Base-by-base conservation (phyloP, 495 filamentous ascomycete genomes). In the Lentithecium fluviatile region DNA sequence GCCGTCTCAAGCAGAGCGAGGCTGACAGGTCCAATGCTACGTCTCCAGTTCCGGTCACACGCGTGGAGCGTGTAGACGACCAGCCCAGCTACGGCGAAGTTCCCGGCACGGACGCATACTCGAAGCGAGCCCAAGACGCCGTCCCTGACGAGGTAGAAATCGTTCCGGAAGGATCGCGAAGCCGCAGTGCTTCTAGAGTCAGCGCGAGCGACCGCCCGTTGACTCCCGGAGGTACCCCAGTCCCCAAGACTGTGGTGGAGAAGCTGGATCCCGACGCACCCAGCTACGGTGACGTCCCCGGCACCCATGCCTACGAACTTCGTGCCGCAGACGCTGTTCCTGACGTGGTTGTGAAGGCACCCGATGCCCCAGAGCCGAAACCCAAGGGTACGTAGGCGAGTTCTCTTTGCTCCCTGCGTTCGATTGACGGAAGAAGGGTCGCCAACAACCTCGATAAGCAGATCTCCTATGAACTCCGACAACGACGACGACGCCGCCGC, bases 201-300 rank as follows among this genome's bases (percentile, higher is more conserved):
- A 60, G 58, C 25, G 36, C 58, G 0, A 70, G 69, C 11, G 74
- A 75, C 51, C 69, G 73, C 45, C 71, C 78, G 24, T 57, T 69
- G 37, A 80, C 81, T 50, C 82, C 81, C 52, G 76, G 79, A 61
- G 78, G 79, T 56, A 74, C 78, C 13, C 84, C 88, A 29, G 85
- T 95, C 64, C 91, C 91, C n/a, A 82, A 76, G 56, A 95, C 87
- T 13, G 78, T 92, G 47, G 88, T 96, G 24, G 90, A 95, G 74
- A 90, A 87, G 75, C 81, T 95, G 46, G 85, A 88, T 58, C 77
- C 79, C 11, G 73, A 77, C 32, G 70, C 75, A 26, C 83, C 85
- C 73, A 88, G 88, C 64, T 81, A 95, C 74, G 92, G 93, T 19
- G 92, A 96, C 65, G 81, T 95, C 20, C 91, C 91, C 20, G 91